Evolutionary conservation across 495 filamentous ascomycete species (phyloP).

Genomic region (Neurospora sp.): DNA sequence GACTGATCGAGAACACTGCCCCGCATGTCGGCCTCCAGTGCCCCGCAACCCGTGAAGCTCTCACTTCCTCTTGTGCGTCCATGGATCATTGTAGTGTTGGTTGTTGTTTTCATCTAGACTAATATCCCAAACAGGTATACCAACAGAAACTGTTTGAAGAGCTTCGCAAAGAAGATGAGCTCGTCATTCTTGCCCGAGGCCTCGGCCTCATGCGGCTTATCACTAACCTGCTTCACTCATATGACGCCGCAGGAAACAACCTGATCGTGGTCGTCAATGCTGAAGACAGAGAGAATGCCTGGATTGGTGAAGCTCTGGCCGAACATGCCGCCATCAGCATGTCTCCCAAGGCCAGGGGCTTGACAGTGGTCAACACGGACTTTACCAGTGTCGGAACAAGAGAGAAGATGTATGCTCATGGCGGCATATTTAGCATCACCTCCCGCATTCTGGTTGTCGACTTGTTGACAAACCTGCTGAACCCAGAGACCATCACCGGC

Average conservation of each 20-base stretch:
- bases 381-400: slow-evolving; percentile 74
- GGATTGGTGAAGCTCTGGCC: slow-evolving; percentile 86
- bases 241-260: slow-evolving; percentile 92
- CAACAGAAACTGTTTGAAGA: slow-evolving; percentile 90
- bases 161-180: slow-evolving; percentile 82
- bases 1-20: neutral
- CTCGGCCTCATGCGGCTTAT: slow-evolving; percentile 83
- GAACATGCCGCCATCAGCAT: slow-evolving; percentile 83
- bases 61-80: slow-evolving; percentile 74
- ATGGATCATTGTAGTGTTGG: neutral
- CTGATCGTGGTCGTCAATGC: slow-evolving; percentile 84
- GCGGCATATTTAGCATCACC: slow-evolving; percentile 93
- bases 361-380: slow-evolving; percentile 91
- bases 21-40: slow-evolving; percentile 16
- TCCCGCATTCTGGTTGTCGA: slow-evolving; percentile 92
- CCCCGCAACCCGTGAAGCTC: slow-evolving; percentile 62
- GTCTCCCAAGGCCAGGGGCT: slow-evolving; percentile 64
- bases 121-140: slow-evolving; percentile 43
- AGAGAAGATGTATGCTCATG: slow-evolving; percentile 80
- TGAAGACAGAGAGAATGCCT: slow-evolving; percentile 85
- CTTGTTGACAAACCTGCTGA: slow-evolving; percentile 71
- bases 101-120: neutral
- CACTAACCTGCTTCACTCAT: slow-evolving; percentile 90
- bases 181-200: slow-evolving; percentile 83
- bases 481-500: slow-evolving; percentile 79